Evolutionary conservation across 345 rosid genomes (phyloP).

Genomic region (Populus ilicifolia): DNA sequence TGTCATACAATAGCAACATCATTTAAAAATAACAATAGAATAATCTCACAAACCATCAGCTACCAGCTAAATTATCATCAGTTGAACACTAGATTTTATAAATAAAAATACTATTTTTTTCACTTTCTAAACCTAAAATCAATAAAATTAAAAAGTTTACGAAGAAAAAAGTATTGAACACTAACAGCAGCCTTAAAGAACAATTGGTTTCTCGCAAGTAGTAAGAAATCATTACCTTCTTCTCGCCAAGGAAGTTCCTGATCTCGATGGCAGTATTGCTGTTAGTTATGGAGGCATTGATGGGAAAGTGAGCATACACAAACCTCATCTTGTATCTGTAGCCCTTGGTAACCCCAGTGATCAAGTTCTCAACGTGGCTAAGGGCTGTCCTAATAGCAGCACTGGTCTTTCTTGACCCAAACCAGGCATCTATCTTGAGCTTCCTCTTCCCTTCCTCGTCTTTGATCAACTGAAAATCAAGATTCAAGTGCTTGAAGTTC

Average conservation of each 20-base stretch:
- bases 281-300: conserved; percentile 64
- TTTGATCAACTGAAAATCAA: conserved; percentile 46
- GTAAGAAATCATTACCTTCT: conserved; percentile 28
- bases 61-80: no score
- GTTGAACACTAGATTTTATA: no score
- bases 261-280: conserved; percentile 58
- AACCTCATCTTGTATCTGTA: conserved; percentile 83
- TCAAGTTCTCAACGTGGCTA: conserved; percentile 67
- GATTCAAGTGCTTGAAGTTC: conserved; percentile 51
- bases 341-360: conserved; percentile 65
- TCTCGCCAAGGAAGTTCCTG: conserved; percentile 67
- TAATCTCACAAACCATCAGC: background rate
- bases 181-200: background rate
- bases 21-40: no score
- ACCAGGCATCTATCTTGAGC: conserved; percentile 65
- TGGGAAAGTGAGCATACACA: conserved; percentile 82
- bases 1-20: no score
- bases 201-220: background rate
- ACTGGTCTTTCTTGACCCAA: conserved; percentile 52
- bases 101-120: background rate
- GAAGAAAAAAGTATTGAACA: background rate
- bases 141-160: background rate
- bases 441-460: conserved; percentile 47
- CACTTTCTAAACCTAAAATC: background rate
- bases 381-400: conserved; percentile 64